Conservation (phyloP, 345 rosid species). For the Acer campestre region DNA sequence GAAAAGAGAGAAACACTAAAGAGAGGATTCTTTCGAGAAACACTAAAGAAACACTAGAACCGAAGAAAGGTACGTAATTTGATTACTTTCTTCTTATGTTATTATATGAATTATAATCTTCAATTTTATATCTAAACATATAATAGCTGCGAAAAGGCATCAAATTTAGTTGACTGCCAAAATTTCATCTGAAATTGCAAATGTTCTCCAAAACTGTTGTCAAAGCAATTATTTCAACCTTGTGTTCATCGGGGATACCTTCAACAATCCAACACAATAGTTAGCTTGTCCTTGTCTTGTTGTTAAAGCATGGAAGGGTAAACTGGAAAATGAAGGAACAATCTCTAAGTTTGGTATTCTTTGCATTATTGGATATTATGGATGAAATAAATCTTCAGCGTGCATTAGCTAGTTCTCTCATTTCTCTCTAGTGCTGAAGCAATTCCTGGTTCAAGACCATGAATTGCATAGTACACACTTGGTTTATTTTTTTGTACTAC, state of each 20-base stretch:
- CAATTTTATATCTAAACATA: neutral
- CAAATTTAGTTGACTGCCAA: neutral
- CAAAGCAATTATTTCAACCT: neutral
- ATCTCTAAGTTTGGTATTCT: neutral
- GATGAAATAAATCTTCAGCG: neutral
- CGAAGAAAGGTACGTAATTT: too few relatives aligned
- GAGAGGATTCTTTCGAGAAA: too few relatives aligned
- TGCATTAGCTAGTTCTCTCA: too few relatives aligned
- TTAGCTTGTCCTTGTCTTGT: neutral
- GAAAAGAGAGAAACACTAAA: too few relatives aligned
- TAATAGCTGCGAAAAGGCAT: neutral
- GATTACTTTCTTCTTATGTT: too few relatives aligned
- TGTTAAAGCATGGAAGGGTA: neutral
- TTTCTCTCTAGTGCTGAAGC: neutral
- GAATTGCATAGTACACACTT: neutral
- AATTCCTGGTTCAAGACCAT: neutral
- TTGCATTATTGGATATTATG: neutral
- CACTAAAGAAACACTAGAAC: too few relatives aligned
- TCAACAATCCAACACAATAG: neutral
- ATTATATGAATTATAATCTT: too few relatives aligned
- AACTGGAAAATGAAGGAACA: neutral
- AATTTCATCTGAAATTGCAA: neutral
- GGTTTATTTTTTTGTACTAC: conserved; percentile 8
- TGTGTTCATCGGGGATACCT: neutral
- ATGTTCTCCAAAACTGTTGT: neutral